Evolutionary conservation across 148 eudicot genomes (phyloP), one percentile per base, ranked within the genome.

Genomic region (Persicaria maculosa): DNA sequence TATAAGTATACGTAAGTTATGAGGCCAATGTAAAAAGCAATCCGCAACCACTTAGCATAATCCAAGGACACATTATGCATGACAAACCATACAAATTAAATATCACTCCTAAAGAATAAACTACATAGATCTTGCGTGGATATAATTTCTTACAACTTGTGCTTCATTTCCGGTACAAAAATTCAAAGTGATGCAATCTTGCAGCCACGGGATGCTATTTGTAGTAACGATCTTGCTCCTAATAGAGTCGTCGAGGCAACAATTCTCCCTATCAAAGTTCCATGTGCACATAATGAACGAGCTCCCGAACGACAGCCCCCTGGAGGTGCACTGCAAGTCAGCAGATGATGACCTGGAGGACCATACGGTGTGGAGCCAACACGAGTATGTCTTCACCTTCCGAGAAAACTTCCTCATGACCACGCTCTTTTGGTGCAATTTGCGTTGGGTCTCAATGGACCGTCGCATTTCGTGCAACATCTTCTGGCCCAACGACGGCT

Each of bases 381-480:
- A 31, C n/a, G 69, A 64, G 17, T 64, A 64, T 46, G 44, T 9
- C n/a, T 64, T 64, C 69, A 31, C 69, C 8, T 64, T 64, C 69
- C 69, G 69, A n/a, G 8, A 5, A 16, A 64, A 64, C 69, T 14
- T 64, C n/a, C 14, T 36, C 45, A 40, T 14, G n/a, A 31, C 69
- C 0, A 64, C 69, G 4, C 44, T n/a, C 15, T 64, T 64, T 9
- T 64, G 69, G 69, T 64, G 69, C 45, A 36, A 36, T 6, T 15
- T 40, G 7, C 16, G 3, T 5, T 64, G 69, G 69, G n/a, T 3
- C 45, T 20, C 36, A 1, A 10, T 10, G 1, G 69, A 40, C 46
- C n/a, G 36, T 0, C 16, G n/a, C 19, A n/a, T 46, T 11, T 45
- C 14, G 0, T 45, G 69, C 1, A 36, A 64, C 17, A 46, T 64